These are phyloP conservation scores for Sophora flavescens DNA, from an alignment of 306 rosid species.

Conservation along the genomic window DNA sequence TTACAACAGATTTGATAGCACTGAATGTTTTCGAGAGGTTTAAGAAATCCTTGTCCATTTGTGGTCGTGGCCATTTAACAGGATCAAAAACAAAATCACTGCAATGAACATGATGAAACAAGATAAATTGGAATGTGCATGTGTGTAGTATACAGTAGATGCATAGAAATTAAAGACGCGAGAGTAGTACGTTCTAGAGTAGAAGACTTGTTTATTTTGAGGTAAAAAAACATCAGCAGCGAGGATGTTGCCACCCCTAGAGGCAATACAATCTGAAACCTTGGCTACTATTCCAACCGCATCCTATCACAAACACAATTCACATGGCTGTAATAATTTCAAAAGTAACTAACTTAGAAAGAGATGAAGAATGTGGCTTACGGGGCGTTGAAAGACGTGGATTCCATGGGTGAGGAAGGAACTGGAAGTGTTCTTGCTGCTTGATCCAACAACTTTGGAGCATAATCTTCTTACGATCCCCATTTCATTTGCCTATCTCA, in stretches of 20 bases:
- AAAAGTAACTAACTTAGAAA: background rate
- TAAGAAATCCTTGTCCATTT: slow-evolving; percentile 82
- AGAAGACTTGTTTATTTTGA: slow-evolving; percentile 73
- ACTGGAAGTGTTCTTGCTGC: slow-evolving; percentile 45
- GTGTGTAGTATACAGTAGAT: background rate
- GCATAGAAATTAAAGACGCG: no score
- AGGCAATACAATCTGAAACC: slow-evolving; percentile 81
- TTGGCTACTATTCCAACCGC: slow-evolving; percentile 88
- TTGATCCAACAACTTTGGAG: slow-evolving; percentile 54
- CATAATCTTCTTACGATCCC: slow-evolving; percentile 52
- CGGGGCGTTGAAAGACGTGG: slow-evolving; percentile 83
- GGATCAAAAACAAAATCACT: slow-evolving; percentile 83
- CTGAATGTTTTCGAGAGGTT: slow-evolving; percentile 55
- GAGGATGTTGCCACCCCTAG: slow-evolving; percentile 80
- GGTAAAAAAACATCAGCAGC: slow-evolving; percentile 84
- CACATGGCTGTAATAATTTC: background rate
- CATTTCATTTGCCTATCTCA: slow-evolving; percentile 43
- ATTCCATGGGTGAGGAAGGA: slow-evolving; percentile 63
- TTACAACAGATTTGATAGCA: slow-evolving; percentile 69
- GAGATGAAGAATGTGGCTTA: slow-evolving; percentile 42
- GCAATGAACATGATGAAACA: slow-evolving; percentile 41
- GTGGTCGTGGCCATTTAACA: slow-evolving; percentile 68
- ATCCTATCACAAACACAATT: slow-evolving; percentile 65
- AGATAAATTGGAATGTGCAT: background rate
- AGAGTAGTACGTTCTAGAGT: slow-evolving; percentile 62